Evolutionary conservation across 2,329 filamentous ascomycete genomes (phyloP).

Genomic region (Trichophyton mentagrophytes): DNA sequence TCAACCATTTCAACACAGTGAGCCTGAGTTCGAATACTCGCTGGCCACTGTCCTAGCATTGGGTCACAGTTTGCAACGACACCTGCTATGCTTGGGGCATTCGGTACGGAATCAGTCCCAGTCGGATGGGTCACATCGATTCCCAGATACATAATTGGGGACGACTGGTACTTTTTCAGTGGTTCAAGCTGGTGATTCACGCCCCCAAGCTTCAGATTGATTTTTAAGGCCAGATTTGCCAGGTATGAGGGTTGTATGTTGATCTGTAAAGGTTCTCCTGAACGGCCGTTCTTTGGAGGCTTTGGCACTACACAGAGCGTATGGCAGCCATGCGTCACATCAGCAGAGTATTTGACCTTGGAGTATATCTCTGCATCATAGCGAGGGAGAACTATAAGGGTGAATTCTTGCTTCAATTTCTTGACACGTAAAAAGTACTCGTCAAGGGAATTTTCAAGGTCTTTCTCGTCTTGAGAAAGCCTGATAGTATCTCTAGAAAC

Average conservation of each 20-base stretch:
- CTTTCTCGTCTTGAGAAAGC: not conserved
- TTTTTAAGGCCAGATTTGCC: constrained; percentile 60
- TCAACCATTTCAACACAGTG: constrained; percentile 57
- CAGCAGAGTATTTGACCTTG: constrained; percentile 14
- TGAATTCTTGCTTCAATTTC: not conserved
- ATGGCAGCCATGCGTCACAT: constrained; percentile 13
- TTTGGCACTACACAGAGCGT: constrained; percentile 12
- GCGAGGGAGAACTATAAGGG: constrained; percentile 13
- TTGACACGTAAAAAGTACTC: constrained; percentile 5
- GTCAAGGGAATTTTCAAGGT: not conserved
- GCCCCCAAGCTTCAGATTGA: constrained; percentile 69
- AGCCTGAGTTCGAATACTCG: constrained; percentile 53
- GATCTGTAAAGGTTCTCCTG: not conserved
- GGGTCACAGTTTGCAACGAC: constrained; percentile 65
- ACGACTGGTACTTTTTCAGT: constrained; percentile 45
- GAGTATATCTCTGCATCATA: constrained; percentile 13
- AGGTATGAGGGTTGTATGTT: constrained; percentile 4
- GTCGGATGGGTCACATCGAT: constrained; percentile 87
- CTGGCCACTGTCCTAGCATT: constrained; percentile 64
- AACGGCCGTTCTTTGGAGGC: not conserved
- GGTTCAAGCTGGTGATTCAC: constrained; percentile 53
- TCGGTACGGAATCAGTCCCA: constrained; percentile 40
- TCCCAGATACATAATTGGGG: constrained; percentile 73
- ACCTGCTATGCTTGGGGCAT: constrained; percentile 38
- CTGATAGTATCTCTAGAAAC: not conserved